These are phyloP conservation scores for Fomes fomentarius DNA, from an alignment of 1,284 basidiomycete genomes.

Conservation along the genomic window DNA sequence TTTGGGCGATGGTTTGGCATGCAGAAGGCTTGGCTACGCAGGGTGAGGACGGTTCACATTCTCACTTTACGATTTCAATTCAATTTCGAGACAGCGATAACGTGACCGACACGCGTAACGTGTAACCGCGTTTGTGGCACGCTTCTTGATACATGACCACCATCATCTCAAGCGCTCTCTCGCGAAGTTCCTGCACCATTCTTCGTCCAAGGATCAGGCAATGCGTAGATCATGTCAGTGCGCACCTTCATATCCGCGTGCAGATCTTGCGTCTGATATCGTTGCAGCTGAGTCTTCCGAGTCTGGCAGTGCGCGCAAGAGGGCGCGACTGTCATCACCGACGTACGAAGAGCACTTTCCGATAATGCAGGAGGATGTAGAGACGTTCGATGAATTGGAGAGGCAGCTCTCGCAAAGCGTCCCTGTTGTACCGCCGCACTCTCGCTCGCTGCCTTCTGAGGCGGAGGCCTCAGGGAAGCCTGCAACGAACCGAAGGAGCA, in stretches of 20 bases:
- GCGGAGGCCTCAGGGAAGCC: background rate
- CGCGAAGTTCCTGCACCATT: background rate
- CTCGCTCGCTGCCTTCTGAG: slow-evolving; percentile 10
- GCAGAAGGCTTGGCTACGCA: too few species aligned
- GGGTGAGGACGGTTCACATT: too few species aligned
- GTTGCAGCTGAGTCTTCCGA: slow-evolving; percentile 21
- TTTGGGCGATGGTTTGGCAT: too few species aligned
- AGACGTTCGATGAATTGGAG: slow-evolving; percentile 59
- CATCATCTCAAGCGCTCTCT: background rate
- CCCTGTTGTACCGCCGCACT: background rate
- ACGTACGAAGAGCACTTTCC: slow-evolving; percentile 63
- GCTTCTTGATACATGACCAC: background rate
- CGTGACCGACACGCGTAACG: slow-evolving; percentile 10
- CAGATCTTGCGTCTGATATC: background rate
- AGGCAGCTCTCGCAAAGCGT: slow-evolving; percentile 45
- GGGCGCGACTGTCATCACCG: slow-evolving; percentile 67
- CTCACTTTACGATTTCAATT: background rate
- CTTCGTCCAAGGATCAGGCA: too few species aligned
- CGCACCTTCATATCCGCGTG: background rate
- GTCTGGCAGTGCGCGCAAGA: slow-evolving; percentile 37
- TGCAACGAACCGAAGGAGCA: background rate
- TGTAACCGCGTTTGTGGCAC: slow-evolving; percentile 10
- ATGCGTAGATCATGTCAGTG: slow-evolving; percentile 12
- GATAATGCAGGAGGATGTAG: slow-evolving; percentile 59
- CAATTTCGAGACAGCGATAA: slow-evolving; percentile 3